A percentile compares a stretch with the other conserved stretches of the same genome.
Evolutionary conservation across 2,329 filamentous ascomycete genomes (phyloP).

Genomic region (Stylonectria norvegica): DNA sequence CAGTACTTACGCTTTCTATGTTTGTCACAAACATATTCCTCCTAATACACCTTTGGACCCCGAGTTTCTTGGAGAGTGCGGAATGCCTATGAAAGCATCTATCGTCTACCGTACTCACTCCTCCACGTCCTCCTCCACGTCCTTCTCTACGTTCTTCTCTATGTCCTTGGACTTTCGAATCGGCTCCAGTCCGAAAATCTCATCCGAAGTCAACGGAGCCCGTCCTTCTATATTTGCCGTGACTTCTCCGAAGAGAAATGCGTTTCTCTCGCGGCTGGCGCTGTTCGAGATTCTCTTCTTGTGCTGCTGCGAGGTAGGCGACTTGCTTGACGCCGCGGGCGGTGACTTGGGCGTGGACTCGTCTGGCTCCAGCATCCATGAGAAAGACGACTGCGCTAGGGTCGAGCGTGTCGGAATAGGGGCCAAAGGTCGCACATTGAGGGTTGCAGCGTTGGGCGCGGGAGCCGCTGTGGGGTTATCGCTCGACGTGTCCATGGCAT

Average conservation of each 20-base stretch:
- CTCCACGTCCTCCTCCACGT: background rate
- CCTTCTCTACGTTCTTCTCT: background rate
- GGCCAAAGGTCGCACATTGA: constrained; percentile 24
- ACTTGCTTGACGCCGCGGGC: constrained; percentile 24
- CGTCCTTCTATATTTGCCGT: constrained; percentile 35
- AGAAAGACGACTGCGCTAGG: constrained; percentile 71
- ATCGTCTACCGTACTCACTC: too few species aligned
- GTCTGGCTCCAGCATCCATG: constrained; percentile 71
- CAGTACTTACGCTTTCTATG: too few species aligned
- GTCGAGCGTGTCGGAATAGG: constrained; percentile 61
- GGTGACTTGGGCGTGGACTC: constrained; percentile 29
- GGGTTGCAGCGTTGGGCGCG: background rate
- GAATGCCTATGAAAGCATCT: too few species aligned
- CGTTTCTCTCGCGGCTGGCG: constrained; percentile 52
- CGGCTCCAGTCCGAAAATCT: constrained; percentile 56
- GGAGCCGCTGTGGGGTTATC: constrained; percentile 11
- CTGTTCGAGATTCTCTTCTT: constrained; percentile 43
- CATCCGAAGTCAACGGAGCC: constrained; percentile 40
- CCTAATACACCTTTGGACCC: too few species aligned
- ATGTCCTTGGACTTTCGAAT: constrained; percentile 34
- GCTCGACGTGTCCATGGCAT: constrained; percentile 18
- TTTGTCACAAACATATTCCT: too few species aligned
- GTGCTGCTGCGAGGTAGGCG: constrained; percentile 33
- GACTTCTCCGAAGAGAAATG: constrained; percentile 58
- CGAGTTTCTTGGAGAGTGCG: too few species aligned